A percentile compares a stretch with the other conserved stretches of the same genome.
Conservation (phyloP, 305 asterid genomes). For the Andrographis paniculata region DNA sequence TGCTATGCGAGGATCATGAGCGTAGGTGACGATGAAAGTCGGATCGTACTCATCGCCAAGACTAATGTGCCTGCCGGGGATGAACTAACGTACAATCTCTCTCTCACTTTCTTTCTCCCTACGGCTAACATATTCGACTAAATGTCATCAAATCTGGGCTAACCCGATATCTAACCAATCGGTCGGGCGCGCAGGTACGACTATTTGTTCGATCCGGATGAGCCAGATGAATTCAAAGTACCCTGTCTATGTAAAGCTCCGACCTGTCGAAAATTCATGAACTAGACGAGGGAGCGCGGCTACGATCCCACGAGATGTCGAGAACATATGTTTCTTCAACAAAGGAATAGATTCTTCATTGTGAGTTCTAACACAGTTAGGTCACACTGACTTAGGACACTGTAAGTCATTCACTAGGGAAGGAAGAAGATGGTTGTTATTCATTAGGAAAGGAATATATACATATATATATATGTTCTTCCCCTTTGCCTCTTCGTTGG, state of each 20-base stretch:
- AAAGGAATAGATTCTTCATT: too few relatives aligned
- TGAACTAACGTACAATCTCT: conserved; percentile 56
- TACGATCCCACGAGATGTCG: too few relatives aligned
- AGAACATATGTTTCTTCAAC: neutral
- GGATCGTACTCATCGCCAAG: conserved; percentile 91
- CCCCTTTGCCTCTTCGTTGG: too few relatives aligned
- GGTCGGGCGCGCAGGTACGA: conserved; percentile 56
- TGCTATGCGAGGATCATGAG: conserved; percentile 99
- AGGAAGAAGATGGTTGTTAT: too few relatives aligned
- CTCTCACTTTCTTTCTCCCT: conserved; percentile 21
- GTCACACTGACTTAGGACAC: too few relatives aligned
- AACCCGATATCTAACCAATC: conserved; percentile 3
- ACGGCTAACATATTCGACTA: neutral
- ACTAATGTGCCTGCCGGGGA: conserved; percentile 76
- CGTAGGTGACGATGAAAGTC: conserved; percentile 90
- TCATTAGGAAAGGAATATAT: too few relatives aligned
- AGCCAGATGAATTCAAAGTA: conserved; percentile 72
- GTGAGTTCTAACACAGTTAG: too few relatives aligned
- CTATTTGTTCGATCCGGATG: conserved; percentile 91
- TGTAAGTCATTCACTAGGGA: too few relatives aligned
- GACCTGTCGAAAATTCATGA: conserved; percentile 74
- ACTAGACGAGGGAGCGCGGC: conserved; percentile 34
- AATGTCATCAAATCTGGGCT: neutral
- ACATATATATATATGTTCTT: too few relatives aligned
- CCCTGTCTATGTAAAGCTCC: conserved; percentile 70